These are phyloP conservation scores for Kodamaea kaohsiungensis DNA, from an alignment of 805 yeast genomes.

Conservation along the genomic window DNA sequence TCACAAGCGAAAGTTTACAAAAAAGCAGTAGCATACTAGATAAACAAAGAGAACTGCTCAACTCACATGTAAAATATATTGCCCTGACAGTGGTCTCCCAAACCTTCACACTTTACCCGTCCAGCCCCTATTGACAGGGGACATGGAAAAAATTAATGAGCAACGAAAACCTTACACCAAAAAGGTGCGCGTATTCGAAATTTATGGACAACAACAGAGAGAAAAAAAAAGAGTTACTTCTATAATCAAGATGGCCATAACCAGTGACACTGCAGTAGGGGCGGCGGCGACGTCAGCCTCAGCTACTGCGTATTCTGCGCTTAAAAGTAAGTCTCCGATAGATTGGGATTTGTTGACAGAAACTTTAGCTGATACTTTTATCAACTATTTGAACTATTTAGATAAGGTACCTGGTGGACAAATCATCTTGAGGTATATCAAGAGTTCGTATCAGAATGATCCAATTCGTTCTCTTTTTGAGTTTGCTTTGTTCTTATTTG, in stretches of 20 bases:
- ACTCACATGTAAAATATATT: background rate
- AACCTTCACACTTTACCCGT: background rate
- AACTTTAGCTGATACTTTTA: conserved; percentile 34
- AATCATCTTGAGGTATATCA: conserved; percentile 66
- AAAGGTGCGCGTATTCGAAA: background rate
- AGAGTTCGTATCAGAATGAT: conserved; percentile 87
- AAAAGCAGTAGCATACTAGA: too few species aligned
- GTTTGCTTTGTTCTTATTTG: conserved; percentile 72
- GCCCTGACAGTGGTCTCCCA: too few species aligned
- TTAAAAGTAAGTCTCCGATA: background rate
- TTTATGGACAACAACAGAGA: conserved; percentile 4
- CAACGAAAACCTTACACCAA: background rate
- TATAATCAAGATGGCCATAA: conserved; percentile 5
- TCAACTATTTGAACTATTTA: conserved; percentile 35
- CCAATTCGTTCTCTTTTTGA: conserved; percentile 89
- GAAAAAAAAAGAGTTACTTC: background rate
- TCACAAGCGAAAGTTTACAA: background rate
- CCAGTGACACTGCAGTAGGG: conserved; percentile 4
- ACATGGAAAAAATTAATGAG: background rate
- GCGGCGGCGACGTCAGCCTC: conserved; percentile 2
- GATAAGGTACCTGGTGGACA: conserved; percentile 57
- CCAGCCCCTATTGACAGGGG: background rate
- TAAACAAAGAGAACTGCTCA: background rate
- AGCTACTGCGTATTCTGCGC: background rate
- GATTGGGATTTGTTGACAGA: conserved; percentile 36